phyloP scores from a whole-genome alignment of 2,329 filamentous ascomycete genomes.

The Volutella citrinella region DNA sequence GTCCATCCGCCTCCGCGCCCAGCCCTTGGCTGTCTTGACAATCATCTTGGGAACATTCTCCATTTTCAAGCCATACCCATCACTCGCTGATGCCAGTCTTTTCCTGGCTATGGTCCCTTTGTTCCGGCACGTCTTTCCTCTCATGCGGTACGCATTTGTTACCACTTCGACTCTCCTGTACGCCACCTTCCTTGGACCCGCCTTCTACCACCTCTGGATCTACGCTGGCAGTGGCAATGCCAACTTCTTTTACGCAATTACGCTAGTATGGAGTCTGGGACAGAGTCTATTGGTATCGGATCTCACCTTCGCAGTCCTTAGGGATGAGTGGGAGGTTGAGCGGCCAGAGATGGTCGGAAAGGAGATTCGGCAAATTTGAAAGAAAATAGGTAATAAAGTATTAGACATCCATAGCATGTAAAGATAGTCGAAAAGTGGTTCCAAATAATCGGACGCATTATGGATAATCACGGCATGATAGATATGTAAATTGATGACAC shows the following conservation, averaged over 20 bases:
- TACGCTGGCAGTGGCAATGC: conserved; percentile 97
- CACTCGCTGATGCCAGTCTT: conserved; percentile 82
- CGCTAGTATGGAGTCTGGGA: conserved; percentile 93
- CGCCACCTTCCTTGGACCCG: conserved; percentile 82
- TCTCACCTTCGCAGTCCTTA: conserved; percentile 78
- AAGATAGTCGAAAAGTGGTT: too few relatives aligned
- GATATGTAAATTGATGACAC: too few relatives aligned
- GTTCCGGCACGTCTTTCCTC: conserved; percentile 86
- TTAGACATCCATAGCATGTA: too few relatives aligned
- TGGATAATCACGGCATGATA: not conserved
- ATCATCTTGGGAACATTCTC: conserved; percentile 86
- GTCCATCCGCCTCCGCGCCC: conserved; percentile 75
- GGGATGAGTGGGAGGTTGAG: conserved; percentile 93
- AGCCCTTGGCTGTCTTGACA: conserved; percentile 82
- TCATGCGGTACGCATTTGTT: conserved; percentile 93
- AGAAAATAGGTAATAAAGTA: conserved; percentile 4
- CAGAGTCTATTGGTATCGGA: conserved; percentile 85
- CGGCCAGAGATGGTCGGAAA: conserved; percentile 87
- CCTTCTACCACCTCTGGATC: conserved; percentile 97
- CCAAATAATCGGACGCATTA: too few relatives aligned
- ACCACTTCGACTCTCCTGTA: conserved; percentile 81
- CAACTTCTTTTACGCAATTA: conserved; percentile 99
- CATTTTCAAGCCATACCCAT: conserved; percentile 96
- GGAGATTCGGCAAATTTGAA: conserved; percentile 78
- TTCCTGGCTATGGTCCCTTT: conserved; percentile 81